These are phyloP conservation scores for Chlorella sp. DNA, from an alignment of 139 green algal species.

Conservation along the genomic window DNA sequence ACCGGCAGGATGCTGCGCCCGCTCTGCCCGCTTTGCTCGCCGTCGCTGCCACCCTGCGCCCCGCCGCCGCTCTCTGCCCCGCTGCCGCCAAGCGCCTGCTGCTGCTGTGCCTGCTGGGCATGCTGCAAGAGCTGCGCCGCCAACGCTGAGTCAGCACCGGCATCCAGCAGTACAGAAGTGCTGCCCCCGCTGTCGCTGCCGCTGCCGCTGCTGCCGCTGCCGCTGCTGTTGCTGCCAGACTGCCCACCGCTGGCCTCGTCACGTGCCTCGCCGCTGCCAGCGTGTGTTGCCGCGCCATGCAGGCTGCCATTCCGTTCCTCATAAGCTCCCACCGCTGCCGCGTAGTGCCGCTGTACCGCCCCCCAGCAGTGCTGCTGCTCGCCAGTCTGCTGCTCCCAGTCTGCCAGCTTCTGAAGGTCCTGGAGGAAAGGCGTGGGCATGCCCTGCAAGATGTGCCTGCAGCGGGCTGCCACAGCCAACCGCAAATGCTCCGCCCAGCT, in stretches of 20 bases:
- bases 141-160: background rate
- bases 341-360: background rate
- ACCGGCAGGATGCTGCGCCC: slow-evolving; percentile 21
- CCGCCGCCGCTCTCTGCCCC: background rate
- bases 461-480: slow-evolving; percentile 6
- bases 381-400: background rate
- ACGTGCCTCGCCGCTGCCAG: background rate
- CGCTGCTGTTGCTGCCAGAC: background rate
- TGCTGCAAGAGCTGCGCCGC: slow-evolving; percentile 6
- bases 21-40: background rate
- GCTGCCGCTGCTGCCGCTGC: background rate
- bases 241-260: background rate
- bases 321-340: background rate
- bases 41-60: background rate
- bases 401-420: slow-evolving; percentile 24
- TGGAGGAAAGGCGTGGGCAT: slow-evolving; percentile 21
- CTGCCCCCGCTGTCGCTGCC: background rate
- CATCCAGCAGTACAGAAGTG: slow-evolving; percentile 2
- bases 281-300: background rate
- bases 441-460: background rate
- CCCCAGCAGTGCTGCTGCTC: background rate
- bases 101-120: background rate
- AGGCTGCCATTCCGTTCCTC: slow-evolving; percentile 6
- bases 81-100: background rate
- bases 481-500: slow-evolving; percentile 20